Evolutionary conservation across 257 asterid species (phyloP).

Genomic region (Plantago elongata): DNA sequence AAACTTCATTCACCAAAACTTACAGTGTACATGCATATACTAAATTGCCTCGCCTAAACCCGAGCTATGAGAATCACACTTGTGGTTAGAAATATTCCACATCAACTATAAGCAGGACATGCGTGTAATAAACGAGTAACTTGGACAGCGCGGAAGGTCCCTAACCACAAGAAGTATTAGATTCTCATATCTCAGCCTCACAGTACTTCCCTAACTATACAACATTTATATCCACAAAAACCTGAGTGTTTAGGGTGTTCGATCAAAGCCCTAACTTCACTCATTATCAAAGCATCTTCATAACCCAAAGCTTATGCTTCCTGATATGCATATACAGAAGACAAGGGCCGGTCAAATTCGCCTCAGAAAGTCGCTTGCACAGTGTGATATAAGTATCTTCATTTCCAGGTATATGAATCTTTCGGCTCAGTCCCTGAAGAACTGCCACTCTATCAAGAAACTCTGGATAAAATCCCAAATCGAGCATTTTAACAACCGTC

Average conservation of each 20-base stretch:
- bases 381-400: slow-evolving; percentile 60
- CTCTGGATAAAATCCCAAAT: slow-evolving; percentile 64
- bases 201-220: slow-evolving; percentile 1
- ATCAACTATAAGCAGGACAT: too few relatives aligned
- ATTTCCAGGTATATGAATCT: slow-evolving; percentile 51
- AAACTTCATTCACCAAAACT: too few relatives aligned
- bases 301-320: slow-evolving; percentile 71
- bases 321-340: slow-evolving; percentile 67
- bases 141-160: too few relatives aligned
- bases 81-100: too few relatives aligned
- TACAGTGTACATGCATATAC: too few relatives aligned
- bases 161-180: too few relatives aligned
- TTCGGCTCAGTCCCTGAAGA: slow-evolving; percentile 68
- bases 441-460: slow-evolving; percentile 74
- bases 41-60: too few relatives aligned
- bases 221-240: neutral
- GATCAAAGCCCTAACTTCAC: neutral
- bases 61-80: too few relatives aligned
- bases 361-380: slow-evolving; percentile 75
- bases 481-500: slow-evolving; percentile 68
- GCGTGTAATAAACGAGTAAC: too few relatives aligned
- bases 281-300: slow-evolving; percentile 59
- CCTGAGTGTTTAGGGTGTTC: neutral
- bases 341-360: slow-evolving; percentile 61
- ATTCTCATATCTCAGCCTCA: too few relatives aligned